These are phyloP conservation scores for Cladorrhinum sp. DNA, from an alignment of 2,329 filamentous ascomycete species.

Conservation along the genomic window DNA sequence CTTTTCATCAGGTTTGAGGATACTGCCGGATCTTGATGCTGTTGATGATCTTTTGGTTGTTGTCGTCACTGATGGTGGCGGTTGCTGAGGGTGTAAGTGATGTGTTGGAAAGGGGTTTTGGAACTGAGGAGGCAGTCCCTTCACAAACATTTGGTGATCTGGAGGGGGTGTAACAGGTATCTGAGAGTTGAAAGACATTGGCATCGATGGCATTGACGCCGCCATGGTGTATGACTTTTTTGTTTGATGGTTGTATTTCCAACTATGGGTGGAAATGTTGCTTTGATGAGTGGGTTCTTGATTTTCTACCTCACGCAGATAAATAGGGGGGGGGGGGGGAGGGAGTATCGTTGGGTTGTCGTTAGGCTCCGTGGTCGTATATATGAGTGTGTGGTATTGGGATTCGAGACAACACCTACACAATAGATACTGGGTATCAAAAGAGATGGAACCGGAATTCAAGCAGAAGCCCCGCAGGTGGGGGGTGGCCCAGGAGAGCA, in stretches of 20 bases:
- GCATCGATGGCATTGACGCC: conserved; percentile 30
- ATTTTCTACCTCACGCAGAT: background rate
- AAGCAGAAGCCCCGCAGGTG: conserved; percentile 7
- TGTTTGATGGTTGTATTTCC: background rate
- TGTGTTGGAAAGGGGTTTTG: conserved; percentile 16
- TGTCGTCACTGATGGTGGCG: background rate
- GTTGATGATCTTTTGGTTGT: background rate
- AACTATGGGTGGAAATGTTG: background rate
- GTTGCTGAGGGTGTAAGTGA: background rate
- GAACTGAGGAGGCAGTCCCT: conserved; percentile 23
- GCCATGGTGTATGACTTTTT: conserved; percentile 23
- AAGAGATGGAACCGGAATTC: conserved; percentile 1
- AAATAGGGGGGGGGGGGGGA: background rate
- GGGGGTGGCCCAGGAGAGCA: conserved; percentile 5
- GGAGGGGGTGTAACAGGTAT: conserved; percentile 41
- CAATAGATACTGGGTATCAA: background rate
- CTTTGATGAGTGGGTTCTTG: background rate
- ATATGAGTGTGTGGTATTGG: background rate
- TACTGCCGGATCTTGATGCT: background rate
- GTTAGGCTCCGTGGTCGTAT: background rate
- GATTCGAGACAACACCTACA: background rate
- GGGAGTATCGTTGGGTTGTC: background rate
- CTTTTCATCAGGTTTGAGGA: background rate
- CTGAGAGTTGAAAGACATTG: conserved; percentile 32
- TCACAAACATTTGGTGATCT: conserved; percentile 36